Base-by-base conservation (phyloP, 2,329 filamentous ascomycete genomes). In the Penicillium crustosum region DNA sequence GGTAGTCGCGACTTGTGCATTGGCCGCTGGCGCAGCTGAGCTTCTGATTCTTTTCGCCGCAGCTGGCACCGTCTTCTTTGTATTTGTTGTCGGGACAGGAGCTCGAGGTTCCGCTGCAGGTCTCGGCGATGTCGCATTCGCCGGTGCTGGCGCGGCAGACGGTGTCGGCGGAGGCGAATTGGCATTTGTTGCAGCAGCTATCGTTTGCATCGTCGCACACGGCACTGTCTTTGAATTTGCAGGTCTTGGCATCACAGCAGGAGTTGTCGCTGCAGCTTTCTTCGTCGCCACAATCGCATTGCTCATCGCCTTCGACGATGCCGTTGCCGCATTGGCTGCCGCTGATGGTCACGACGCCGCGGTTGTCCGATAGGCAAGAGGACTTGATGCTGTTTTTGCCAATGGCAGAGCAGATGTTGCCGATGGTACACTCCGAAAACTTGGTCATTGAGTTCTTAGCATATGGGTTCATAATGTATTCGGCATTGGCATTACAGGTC, bases 401-500 rank as follows among this genome's bases (percentile, higher is more conserved):
- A 62, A 99, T 82, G 31, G 91, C 92, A 6, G 89, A 90, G 78
- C 94, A 99, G 60, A 99, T 91, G 70, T 97, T 97, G 62, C 94
- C 94, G 64, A 99, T 83, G 25, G 87, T 89, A 78, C 94, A 99
- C 2, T 88, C 83, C 0, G 92, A 97, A 77, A 99, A 99, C 42
- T 83, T 78, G 0, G 83, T 88, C 71, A 97, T 91, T 56, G 85
- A 84, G 9, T 80, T 73, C 13, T 83, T 84, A 1, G 93, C 94
- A 12, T 90, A 94, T 0, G 94, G 94, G 72, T 97, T 97, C 94
- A 99, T 99, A 75, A 99, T 92, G 77, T 86, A 99, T 59, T 82
- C 76, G n/a, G 85, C 88, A 42, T 82, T 79, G 23, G 94, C 94
- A 73, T 95, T 81, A 73, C 94, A 99, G 0, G 78, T 81, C 42